Base-by-base conservation (phyloP, 495 filamentous ascomycete species). In the Xylaria palmicola region DNA sequence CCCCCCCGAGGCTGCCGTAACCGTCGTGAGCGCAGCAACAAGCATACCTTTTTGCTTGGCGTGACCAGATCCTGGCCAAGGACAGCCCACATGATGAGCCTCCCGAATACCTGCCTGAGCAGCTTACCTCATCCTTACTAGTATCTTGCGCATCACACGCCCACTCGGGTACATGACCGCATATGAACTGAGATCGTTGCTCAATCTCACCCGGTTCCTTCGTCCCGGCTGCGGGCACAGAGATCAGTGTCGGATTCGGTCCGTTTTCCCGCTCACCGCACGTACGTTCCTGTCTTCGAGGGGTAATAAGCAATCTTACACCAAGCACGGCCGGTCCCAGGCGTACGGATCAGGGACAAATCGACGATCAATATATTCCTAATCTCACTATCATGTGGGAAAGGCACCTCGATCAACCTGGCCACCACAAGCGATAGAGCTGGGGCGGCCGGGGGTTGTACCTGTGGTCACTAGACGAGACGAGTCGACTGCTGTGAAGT, bases 51-150 rank as follows among this genome's bases (percentile, higher is more conserved):
- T 43, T 29, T 22, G 19, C 53, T 22, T 22, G 32, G 27, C 39
- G 39, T 56, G 53, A 56, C 53, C 17, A 27, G n/a, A n/a, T n/a
- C n/a, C n/a, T n/a, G n/a, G n/a, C n/a, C n/a, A n/a, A n/a, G 26
- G 26, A 30, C 37, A 34, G 27, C 53, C 53, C 39, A 56, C 53
- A 44, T 56, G 53, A 44, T 56, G 53, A 56, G 53, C 53, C 53
- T 56, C 53, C 44, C n/a, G n/a, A 15, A 20, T 12, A 12, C 20
- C 32, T 39, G 43, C 53, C 44, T 24, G n/a, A 15, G 32, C 19
- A 12, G 32, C 32, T 39, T 17, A 12, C 48, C 32, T 53, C 22
- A 30, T 27, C 34, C 51, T n/a, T n/a, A n/a, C n/a, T n/a, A n/a
- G 27, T 54, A 24, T 24, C 50, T 53, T 20, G 50, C 32, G 12